phyloP scores from a whole-genome alignment of 1,284 basidiomycete genomes.

The Ceratobasidium sp. region DNA sequence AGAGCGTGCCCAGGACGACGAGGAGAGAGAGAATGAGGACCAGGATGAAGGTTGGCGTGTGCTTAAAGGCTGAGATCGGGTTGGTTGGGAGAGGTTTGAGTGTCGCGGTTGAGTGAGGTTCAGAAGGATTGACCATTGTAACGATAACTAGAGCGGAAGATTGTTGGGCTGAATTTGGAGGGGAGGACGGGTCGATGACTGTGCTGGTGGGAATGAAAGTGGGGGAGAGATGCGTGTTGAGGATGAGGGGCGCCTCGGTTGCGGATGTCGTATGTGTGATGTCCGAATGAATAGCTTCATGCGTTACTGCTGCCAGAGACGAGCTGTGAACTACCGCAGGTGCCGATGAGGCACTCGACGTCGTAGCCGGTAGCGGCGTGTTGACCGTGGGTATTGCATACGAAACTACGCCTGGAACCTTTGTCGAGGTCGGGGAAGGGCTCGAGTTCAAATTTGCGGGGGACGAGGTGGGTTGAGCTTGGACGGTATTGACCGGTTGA shows the following conservation, averaged over 20 bases:
- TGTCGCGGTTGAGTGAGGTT: not conserved
- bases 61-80: not conserved
- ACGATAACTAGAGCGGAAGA: not conserved
- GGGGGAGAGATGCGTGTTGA: not conserved
- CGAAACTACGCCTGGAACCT: constrained; percentile 22
- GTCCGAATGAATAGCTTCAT: no score
- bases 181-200: not conserved
- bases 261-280: no score
- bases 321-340: not conserved
- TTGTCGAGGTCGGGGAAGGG: no score
- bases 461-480: not conserved
- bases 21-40: constrained; percentile 1
- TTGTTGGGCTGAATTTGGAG: not conserved
- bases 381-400: constrained; percentile 24
- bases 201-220: not conserved
- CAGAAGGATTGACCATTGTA: not conserved
- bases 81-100: not conserved
- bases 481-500: not conserved
- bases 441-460: not conserved
- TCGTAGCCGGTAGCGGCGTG: not conserved
- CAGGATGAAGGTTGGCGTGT: constrained; percentile 5
- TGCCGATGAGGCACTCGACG: not conserved
- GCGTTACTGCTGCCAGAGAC: no score
- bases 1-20: constrained; percentile 22
- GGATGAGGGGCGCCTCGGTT: no score